A percentile compares a stretch with the other conserved stretches of the same genome.
phyloP scores from a whole-genome alignment of 192 early-diverging fungal genomes.

The Podila epigama region DNA sequence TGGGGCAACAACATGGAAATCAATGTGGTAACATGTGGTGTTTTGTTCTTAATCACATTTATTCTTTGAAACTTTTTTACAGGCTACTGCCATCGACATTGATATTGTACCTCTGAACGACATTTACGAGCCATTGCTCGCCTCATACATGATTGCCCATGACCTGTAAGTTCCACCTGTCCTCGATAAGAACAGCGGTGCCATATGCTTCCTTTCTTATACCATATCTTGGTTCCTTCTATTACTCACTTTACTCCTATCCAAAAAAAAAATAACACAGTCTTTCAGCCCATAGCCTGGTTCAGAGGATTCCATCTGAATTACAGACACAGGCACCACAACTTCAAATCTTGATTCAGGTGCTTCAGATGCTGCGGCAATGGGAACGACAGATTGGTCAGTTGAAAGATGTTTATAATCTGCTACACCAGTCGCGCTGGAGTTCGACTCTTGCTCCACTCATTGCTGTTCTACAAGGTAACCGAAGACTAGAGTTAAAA shows the following conservation, averaged over 20 bases:
- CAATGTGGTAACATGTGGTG: neutral
- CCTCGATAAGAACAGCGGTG: too few species aligned
- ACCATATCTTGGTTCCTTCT: too few species aligned
- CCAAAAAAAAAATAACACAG: neutral
- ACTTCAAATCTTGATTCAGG: slow-evolving; percentile 20
- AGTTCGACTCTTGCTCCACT: slow-evolving; percentile 25
- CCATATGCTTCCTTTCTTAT: too few species aligned
- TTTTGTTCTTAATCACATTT: neutral
- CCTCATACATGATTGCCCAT: slow-evolving; percentile 31
- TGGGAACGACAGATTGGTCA: slow-evolving; percentile 45
- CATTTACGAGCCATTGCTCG: slow-evolving; percentile 37
- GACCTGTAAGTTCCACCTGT: slow-evolving; percentile 28
- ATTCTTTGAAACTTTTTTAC: neutral
- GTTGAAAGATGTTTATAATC: slow-evolving; percentile 34
- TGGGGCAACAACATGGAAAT: neutral
- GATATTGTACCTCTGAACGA: slow-evolving; percentile 43
- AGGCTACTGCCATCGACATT: slow-evolving; percentile 40
- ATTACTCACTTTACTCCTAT: too few species aligned
- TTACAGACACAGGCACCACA: slow-evolving; percentile 27
- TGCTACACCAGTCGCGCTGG: slow-evolving; percentile 42
- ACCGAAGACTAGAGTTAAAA: neutral
- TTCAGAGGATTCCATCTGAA: slow-evolving; percentile 20
- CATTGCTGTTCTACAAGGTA: slow-evolving; percentile 43
- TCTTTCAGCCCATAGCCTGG: slow-evolving; percentile 31
- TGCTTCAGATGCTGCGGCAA: slow-evolving; percentile 26